Base-by-base conservation (phyloP, 2,329 filamentous ascomycete genomes). In the Phialophora tarda region DNA sequence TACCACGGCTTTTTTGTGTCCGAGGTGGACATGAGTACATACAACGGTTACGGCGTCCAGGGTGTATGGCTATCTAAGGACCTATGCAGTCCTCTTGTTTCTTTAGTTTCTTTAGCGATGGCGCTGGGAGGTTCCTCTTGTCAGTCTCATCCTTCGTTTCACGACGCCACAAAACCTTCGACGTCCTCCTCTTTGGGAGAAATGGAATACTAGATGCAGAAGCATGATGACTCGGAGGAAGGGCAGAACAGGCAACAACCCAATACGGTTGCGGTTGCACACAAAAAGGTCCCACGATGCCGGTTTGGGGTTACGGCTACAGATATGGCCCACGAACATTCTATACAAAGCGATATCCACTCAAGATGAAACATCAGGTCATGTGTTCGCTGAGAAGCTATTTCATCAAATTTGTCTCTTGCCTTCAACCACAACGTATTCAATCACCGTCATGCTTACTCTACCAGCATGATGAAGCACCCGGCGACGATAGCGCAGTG, bases 101-200 rank as follows among this genome's bases (percentile, higher is more conserved):
- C 21, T 21, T 54, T 55, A 7, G 8, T 38, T 47, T 30, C 30
- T 41, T 59, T 48, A 64, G 62, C 62, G 62, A 59, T 44, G 62
- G 62, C 62, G 62, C 62, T 64, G 62, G 62, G 59, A 41, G 62
- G 62, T 24, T 30, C 38, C 23, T 17, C 26, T 34, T 17, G 41
- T 60, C 58, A n/a, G 21, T 47, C 21, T 60, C 21, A 12, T 60
- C 32, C 12, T 32, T 60, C 51, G 23, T 50, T 60, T 12, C n/a
- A 34, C 14, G 30, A 55, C 26, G 23, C 26, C 24, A 28, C 24
- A 17, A 11, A 55, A 8, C 28, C 24, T 17, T 30, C 10, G 28
- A n/a, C 12, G 12, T 21, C 14, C 28, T 54, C 24, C 17, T 21
- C 12, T n/a, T 28, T 34, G 11, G 24, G 24, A 17, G 51, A 26